These are phyloP conservation scores for Cercospora sp. DNA, from an alignment of 2,329 filamentous ascomycete species.

Conservation along the genomic window DNA sequence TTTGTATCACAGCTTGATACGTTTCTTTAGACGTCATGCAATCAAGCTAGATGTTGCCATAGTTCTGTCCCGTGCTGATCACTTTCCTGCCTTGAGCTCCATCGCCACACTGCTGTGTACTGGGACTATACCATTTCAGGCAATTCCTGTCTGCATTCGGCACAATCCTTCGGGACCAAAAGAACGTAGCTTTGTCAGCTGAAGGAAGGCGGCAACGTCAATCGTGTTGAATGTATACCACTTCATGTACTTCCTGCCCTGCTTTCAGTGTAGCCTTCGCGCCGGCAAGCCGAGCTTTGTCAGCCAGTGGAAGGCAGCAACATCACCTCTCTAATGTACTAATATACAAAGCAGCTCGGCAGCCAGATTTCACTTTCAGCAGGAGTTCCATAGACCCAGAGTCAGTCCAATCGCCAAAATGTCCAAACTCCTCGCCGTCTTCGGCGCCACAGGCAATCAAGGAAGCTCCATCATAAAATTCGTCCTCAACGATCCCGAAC, in stretches of 20 bases:
- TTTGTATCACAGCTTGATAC: too few species aligned
- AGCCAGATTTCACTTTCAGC: too few species aligned
- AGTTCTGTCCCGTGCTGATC: too few species aligned
- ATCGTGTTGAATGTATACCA: not conserved
- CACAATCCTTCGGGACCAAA: not conserved
- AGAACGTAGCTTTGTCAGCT: not conserved
- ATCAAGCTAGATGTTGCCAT: too few species aligned
- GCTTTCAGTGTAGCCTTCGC: not conserved
- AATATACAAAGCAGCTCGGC: too few species aligned
- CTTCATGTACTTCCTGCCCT: not conserved
- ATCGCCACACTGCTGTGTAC: too few species aligned
- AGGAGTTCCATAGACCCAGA: too few species aligned
- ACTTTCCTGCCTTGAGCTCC: too few species aligned
- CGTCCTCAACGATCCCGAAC: conserved; percentile 45
- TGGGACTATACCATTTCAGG: not conserved
- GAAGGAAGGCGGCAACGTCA: not conserved
- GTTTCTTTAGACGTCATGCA: too few species aligned
- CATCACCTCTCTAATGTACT: not conserved
- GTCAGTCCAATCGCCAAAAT: conserved; percentile 1
- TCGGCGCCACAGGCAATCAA: conserved; percentile 61
- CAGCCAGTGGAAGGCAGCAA: not conserved
- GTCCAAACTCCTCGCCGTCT: conserved; percentile 53
- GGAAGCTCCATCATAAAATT: conserved; percentile 55
- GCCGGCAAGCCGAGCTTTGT: not conserved
- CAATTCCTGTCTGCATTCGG: not conserved